Evolutionary conservation across 306 rosid genomes (phyloP), one percentile per base, ranked within the genome.

Genomic region (Glycine tomentella): DNA sequence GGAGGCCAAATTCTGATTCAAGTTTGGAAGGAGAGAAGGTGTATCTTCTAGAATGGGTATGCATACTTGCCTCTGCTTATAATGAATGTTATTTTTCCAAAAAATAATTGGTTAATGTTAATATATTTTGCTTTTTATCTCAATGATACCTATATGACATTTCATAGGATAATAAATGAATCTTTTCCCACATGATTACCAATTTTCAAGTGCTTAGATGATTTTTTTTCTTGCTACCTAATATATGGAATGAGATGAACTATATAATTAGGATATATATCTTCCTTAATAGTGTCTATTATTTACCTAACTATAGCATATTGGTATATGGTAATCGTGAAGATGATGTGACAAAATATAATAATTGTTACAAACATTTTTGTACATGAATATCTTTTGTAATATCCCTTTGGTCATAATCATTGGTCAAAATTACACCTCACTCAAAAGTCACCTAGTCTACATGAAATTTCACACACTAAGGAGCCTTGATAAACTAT

Each of bases 21-120:
- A 89, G 82, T 81, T 80, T 93, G 69, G 91, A 86, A 63, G 90
- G 73, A 72, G 91, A 86, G 3, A 89, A 89, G 85, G 31, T 86
- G 11, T 89, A 89, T 88, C 97, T 93, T 75, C 89, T 93, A 36
- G 91, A 93, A 84, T 91, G 91, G 96, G 95, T 93, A 90, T 48
- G 86, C 38, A 48, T 38, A 55, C 11, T 0, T 83, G 4, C 49
- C 36, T 70, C 46, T 55, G 7, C 34, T 70, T 72, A 56, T 3
- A 55, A 34, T 44, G 71, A 56, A 76, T 63, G 52, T 46, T 59
- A 48, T 4, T 31, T 36, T 63, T 63, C 45, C 2, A 31, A 59
- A 1, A 33, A 6, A 31, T 7, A 1, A 31, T 61, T 61, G 8
- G 3, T 61, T 33, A 17, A 48, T 38, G 13, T 3, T 40, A 40